Evolutionary conservation across 2,329 filamentous ascomycete genomes (phyloP).

Genomic region (Fonsecaea multimorphosa): DNA sequence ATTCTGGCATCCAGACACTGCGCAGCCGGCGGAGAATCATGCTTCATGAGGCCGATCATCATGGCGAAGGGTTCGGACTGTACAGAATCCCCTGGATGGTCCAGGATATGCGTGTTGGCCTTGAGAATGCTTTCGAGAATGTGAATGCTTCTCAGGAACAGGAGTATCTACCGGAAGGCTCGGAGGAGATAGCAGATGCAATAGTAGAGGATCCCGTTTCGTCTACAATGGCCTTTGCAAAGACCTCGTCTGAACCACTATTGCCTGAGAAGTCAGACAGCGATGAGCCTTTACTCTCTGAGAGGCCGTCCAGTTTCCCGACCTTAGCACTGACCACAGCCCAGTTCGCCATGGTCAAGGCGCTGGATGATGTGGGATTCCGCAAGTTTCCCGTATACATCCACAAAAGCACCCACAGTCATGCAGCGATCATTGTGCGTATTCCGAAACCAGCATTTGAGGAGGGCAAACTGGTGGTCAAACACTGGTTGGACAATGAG

Average conservation of each 20-base stretch:
- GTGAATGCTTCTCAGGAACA: constrained; percentile 72
- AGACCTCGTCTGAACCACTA: constrained; percentile 30
- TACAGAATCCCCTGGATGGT: constrained; percentile 80
- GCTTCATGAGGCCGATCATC: constrained; percentile 73
- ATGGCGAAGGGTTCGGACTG: constrained; percentile 69
- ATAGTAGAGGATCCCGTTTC: constrained; percentile 15
- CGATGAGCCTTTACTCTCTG: constrained; percentile 28
- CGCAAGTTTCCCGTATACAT: constrained; percentile 62
- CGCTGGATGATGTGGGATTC: constrained; percentile 69
- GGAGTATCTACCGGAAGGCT: constrained; percentile 69
- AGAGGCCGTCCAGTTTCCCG: constrained; percentile 58
- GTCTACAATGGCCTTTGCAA: constrained; percentile 17
- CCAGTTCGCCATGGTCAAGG: constrained; percentile 85
- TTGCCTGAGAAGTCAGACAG: constrained; percentile 42
- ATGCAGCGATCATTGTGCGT: constrained; percentile 88
- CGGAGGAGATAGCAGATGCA: constrained; percentile 54
- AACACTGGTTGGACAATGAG: constrained; percentile 78
- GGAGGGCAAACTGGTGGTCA: constrained; percentile 78
- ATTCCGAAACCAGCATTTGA: constrained; percentile 69
- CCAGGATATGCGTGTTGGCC: constrained; percentile 74
- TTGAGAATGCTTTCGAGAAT: constrained; percentile 78
- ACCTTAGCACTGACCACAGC: constrained; percentile 77
- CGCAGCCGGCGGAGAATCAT: constrained; percentile 76
- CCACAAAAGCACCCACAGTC: constrained; percentile 74
- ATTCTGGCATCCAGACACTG: constrained; percentile 76